These are phyloP conservation scores for Serendipita vermifera DNA, from an alignment of 768 basidiomycete genomes.

Conservation along the genomic window DNA sequence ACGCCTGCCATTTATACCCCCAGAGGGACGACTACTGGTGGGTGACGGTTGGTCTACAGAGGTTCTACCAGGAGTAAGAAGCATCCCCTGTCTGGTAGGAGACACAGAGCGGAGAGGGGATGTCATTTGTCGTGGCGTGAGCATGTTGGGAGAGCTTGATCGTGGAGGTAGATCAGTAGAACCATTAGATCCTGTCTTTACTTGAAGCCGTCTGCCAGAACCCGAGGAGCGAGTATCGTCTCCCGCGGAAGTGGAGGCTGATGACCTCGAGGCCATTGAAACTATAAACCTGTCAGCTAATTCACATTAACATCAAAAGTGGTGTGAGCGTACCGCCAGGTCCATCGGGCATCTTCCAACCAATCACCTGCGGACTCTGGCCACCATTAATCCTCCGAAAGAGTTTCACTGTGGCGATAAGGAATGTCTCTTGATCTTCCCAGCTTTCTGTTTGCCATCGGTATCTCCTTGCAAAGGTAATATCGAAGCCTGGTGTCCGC, in stretches of 20 bases:
- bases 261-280: too few relatives aligned
- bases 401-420: slow-evolving; percentile 47
- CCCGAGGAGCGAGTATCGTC: too few relatives aligned
- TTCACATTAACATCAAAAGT: neutral
- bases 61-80: neutral
- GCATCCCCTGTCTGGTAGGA: neutral
- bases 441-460: slow-evolving; percentile 74
- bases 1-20: neutral
- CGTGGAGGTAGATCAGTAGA: too few relatives aligned
- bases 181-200: too few relatives aligned
- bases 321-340: slow-evolving; percentile 11
- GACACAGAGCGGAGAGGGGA: neutral
- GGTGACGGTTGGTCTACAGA: neutral
- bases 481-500: slow-evolving; percentile 50
- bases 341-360: slow-evolving; percentile 12
- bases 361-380: slow-evolving; percentile 22
- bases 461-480: slow-evolving; percentile 83
- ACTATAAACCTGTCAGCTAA: too few relatives aligned
- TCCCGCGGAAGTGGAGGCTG: too few relatives aligned
- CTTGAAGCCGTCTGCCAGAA: too few relatives aligned
- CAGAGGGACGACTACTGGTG: neutral
- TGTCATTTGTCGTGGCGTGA: neutral
- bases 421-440: slow-evolving; percentile 59
- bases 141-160: neutral
- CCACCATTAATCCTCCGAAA: slow-evolving; percentile 24